Evolutionary conservation across 2,329 filamentous ascomycete species (phyloP), one percentile per base, ranked within the genome.

Genomic region (Paradendryphiella salina): DNA sequence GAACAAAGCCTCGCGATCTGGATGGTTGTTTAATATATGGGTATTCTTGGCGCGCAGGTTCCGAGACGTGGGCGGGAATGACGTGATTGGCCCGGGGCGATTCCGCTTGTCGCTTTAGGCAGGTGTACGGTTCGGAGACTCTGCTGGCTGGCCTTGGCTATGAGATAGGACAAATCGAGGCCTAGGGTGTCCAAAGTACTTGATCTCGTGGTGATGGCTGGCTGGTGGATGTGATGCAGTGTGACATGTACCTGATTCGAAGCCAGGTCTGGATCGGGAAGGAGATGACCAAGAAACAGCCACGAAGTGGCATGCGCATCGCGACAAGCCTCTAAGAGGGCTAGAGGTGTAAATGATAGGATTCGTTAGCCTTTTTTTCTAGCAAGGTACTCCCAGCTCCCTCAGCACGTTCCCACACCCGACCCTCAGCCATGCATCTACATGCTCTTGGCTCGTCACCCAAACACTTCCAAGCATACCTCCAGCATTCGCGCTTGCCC

Each of bases 391-490:
- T 40, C 76, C 76, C 9, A 78, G 55, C 23, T 73, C 64, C 15
- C 53, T 57, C 33, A 79, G 45, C 14, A 76, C 72, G 11, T 69
- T 64, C 4, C 54, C 56, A 6, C 66, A 71, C 1, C 76, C 77
- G 21, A 73, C 41, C 23, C 55, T 46, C 40, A 69, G 60, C 77
- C 77, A 79, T 26, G 64, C 61, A 21, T 74, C 63, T 29, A 78
- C 49, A 10, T 70, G 59, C 1, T 66, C 64, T 13, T 73, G 54
- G 3, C 65, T 68, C 1, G 65, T 57, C 13, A 75, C 63, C 70
- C 73, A 76, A 3, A 78, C 60, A 42, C 73, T 71, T 0, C 79
- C 79, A 41, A 81, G 44, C 78, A 81, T 80, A 1, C 76, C 78
- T 0, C 72, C 70, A 0, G 77, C 70, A 56, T 80, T 80, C 1